Percentiles rank a stretch among this genome's conserved stretches.
These are phyloP conservation scores for Fonsecaea erecta DNA, from an alignment of 2,329 filamentous ascomycete species.

Conservation along the genomic window DNA sequence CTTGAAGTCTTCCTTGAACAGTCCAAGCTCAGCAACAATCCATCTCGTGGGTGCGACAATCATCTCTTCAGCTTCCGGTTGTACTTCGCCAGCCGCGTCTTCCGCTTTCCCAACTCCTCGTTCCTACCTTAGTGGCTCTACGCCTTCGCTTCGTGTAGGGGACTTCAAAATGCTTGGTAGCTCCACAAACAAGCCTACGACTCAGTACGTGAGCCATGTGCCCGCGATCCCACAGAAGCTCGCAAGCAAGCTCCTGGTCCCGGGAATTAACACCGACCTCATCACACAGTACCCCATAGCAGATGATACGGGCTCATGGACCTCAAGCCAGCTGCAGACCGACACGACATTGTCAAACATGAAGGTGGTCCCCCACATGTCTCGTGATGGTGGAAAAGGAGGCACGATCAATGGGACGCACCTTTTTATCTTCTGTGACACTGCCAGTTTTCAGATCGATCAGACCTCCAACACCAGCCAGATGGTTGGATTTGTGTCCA, in stretches of 20 bases:
- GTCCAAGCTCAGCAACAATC: conserved; percentile 34
- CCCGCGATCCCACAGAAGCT: conserved; percentile 34
- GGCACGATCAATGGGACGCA: conserved; percentile 42
- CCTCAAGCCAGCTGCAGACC: conserved; percentile 26
- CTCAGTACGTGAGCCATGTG: conserved; percentile 39
- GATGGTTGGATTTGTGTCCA: conserved; percentile 41
- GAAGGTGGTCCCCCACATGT: conserved; percentile 39
- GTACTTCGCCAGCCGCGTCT: conserved; percentile 2
- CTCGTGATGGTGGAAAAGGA: conserved; percentile 42
- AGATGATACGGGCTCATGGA: conserved; percentile 37
- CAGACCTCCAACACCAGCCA: conserved; percentile 32
- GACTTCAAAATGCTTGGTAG: conserved; percentile 36
- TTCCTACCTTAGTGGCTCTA: not conserved
- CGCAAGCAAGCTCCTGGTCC: conserved; percentile 32
- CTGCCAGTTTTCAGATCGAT: conserved; percentile 39
- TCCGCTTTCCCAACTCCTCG: conserved; percentile 8
- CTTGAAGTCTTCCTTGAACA: conserved; percentile 38
- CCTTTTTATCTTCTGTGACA: conserved; percentile 43
- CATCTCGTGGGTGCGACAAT: conserved; percentile 37
- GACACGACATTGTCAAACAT: conserved; percentile 24
- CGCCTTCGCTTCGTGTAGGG: conserved; percentile 30
- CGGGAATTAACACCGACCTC: conserved; percentile 39
- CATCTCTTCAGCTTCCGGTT: not conserved
- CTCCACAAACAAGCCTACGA: conserved; percentile 37
- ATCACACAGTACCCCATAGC: conserved; percentile 40